These are phyloP conservation scores for Arctium lappa DNA, from an alignment of 129 eudicot genomes.

Conservation along the genomic window DNA sequence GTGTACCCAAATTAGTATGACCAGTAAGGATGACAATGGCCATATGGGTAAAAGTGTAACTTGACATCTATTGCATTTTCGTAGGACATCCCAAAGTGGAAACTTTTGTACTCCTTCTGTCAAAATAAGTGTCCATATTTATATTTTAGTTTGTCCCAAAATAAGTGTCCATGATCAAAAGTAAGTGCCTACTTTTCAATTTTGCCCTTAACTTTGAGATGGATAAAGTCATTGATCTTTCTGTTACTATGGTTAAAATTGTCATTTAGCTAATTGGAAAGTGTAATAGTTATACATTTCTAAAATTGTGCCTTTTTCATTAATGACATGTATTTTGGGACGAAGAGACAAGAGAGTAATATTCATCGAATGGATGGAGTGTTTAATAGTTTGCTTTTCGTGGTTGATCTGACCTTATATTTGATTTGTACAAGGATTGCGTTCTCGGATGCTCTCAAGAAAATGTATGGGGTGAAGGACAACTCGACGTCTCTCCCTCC, in stretches of 20 bases:
- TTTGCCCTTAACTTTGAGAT: background rate
- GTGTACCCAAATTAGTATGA: background rate
- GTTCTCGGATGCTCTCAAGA: conserved; percentile 71
- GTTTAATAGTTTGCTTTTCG: background rate
- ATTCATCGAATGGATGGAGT: background rate
- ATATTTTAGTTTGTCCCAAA: background rate
- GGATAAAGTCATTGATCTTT: background rate
- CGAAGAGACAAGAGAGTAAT: background rate
- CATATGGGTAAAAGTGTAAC: background rate
- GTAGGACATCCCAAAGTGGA: background rate
- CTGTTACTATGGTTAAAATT: background rate
- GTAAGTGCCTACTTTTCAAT: background rate
- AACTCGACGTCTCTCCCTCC: conserved; percentile 70
- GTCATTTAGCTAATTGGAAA: background rate
- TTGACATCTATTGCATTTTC: background rate
- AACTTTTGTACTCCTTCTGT: no score
- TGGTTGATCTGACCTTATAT: conserved; percentile 6
- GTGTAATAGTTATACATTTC: background rate
- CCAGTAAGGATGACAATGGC: no score
- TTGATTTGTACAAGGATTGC: conserved; percentile 55
- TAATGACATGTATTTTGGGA: no score
- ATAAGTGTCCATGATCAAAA: background rate
- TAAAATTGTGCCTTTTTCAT: background rate
- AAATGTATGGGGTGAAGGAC: conserved; percentile 77
- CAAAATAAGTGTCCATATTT: background rate